phyloP scores from a whole-genome alignment of 225 moss, liverwort and hornwort genomes.

The Bryoerythrophyllum caledonicum region DNA sequence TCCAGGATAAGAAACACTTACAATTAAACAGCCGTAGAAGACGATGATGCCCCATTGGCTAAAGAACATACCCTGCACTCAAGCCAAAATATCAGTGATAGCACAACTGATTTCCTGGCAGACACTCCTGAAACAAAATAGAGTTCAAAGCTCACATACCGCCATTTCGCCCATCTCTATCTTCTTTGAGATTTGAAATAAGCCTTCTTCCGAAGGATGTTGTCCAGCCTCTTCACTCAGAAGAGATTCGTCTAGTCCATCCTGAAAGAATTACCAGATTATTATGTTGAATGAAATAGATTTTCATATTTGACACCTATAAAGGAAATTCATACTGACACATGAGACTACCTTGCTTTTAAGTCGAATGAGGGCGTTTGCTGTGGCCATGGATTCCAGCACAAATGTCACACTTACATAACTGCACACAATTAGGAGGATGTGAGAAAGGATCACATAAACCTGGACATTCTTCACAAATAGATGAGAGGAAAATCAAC shows the following conservation, averaged over 20 bases:
- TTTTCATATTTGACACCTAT: not conserved
- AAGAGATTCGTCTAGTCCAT: conserved; percentile 49
- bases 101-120: not conserved
- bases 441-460: not conserved
- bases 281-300: conserved; percentile 6
- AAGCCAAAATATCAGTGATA: not conserved
- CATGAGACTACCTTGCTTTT: conserved; percentile 52
- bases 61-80: conserved; percentile 73
- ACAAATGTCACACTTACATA: conserved; percentile 91
- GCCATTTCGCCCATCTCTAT: conserved; percentile 99
- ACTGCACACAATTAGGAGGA: conserved; percentile 48
- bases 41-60: conserved; percentile 68
- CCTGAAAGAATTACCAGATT: conserved; percentile 26
- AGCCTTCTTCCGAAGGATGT: conserved; percentile 26
- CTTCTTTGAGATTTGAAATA: conserved; percentile 77
- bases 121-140: not conserved
- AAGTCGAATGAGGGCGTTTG: conserved; percentile 76
- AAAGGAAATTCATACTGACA: not conserved
- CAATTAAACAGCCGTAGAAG: conserved; percentile 78
- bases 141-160: conserved; percentile 41
- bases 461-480: not conserved
- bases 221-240: conserved; percentile 46
- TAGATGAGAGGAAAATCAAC: not conserved
- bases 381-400: conserved; percentile 92
- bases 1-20: conserved; percentile 35